These are phyloP conservation scores for Babesia ovis DNA, from an alignment of 169 alveolate species.

Conservation along the genomic window DNA sequence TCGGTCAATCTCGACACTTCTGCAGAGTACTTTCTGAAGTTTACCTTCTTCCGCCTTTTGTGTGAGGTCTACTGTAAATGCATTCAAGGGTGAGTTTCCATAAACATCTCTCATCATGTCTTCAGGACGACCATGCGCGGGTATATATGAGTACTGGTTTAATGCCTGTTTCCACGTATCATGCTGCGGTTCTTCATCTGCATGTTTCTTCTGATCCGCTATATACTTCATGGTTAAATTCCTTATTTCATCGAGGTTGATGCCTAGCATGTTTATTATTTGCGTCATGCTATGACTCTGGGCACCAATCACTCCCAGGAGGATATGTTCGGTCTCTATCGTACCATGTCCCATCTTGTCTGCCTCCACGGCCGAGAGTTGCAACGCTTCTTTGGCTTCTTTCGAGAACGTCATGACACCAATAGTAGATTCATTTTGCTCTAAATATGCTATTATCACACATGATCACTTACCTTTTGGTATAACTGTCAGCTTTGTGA, in stretches of 20 bases:
- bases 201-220: conserved; percentile 26
- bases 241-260: conserved; percentile 20
- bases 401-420: conserved; percentile 32
- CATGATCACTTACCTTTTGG: conserved; percentile 7
- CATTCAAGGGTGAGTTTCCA: conserved; percentile 21
- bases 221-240: conserved; percentile 31
- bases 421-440: too few relatives aligned
- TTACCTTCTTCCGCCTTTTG: conserved; percentile 55
- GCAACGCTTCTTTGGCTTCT: conserved; percentile 50
- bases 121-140: conserved; percentile 35
- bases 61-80: conserved; percentile 58
- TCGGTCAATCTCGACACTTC: conserved; percentile 57
- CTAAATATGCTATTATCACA: background rate
- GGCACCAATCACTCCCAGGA: conserved; percentile 46
- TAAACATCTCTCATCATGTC: conserved; percentile 25
- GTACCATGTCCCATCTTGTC: conserved; percentile 48
- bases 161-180: conserved; percentile 34
- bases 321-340: conserved; percentile 62
- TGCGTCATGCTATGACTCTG: conserved; percentile 19
- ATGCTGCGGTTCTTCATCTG: conserved; percentile 13
- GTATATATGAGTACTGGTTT: conserved; percentile 36
- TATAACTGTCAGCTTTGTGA: background rate
- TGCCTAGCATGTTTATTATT: conserved; percentile 20
- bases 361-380: conserved; percentile 56
- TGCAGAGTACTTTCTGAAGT: conserved; percentile 53